Evolutionary conservation across 2,329 filamentous ascomycete species (phyloP).

Genomic region (Volutella citrinella): DNA sequence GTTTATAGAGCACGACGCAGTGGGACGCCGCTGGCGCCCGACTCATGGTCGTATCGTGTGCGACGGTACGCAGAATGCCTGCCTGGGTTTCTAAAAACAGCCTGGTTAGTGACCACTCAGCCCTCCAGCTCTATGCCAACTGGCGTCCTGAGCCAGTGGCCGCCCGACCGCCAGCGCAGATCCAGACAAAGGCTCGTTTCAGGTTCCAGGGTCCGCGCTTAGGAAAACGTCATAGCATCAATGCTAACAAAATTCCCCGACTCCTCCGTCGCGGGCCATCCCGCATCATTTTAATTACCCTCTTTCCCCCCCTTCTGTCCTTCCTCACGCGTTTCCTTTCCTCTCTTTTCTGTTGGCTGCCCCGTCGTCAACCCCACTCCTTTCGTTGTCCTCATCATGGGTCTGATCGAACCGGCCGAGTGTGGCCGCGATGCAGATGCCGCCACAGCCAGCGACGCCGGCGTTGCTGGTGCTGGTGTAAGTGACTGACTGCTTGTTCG

Average conservation of each 20-base stretch:
- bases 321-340: not conserved
- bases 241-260: too few relatives aligned
- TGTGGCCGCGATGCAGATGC: constrained; percentile 9
- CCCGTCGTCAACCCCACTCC: not conserved
- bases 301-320: not conserved
- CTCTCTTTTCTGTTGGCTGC: not conserved
- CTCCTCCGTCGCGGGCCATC: too few relatives aligned
- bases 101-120: constrained; percentile 19
- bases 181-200: constrained; percentile 22
- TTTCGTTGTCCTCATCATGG: constrained; percentile 1
- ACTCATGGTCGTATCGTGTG: too few relatives aligned
- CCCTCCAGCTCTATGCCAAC: constrained; percentile 19
- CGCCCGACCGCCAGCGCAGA: constrained; percentile 13
- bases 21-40: too few relatives aligned
- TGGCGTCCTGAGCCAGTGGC: constrained; percentile 19
- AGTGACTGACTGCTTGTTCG: constrained; percentile 44
- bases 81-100: too few relatives aligned
- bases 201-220: constrained; percentile 26
- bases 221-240: constrained; percentile 24
- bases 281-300: too few relatives aligned
- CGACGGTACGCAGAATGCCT: too few relatives aligned
- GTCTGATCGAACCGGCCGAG: constrained; percentile 3
- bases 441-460: constrained; percentile 48
- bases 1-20: too few relatives aligned
- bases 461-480: constrained; percentile 52